phyloP scores from a whole-genome alignment of 257 asterid species.

The Ophiorrhiza pumila region DNA sequence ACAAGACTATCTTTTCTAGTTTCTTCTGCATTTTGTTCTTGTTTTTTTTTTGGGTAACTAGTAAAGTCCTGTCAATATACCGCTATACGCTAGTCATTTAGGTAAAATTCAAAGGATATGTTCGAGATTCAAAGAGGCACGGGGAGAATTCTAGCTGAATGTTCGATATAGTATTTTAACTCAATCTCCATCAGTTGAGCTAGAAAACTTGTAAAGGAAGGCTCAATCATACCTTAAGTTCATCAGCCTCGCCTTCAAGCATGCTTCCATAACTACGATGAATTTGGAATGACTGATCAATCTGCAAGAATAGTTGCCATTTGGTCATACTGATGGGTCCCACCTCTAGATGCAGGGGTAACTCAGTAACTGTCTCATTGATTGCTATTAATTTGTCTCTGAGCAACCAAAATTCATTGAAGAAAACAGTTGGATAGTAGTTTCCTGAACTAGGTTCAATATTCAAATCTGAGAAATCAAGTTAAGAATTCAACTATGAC shows the following conservation, averaged over 20 bases:
- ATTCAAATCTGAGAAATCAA: constrained; percentile 51
- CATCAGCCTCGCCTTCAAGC: constrained; percentile 99
- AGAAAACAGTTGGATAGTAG: constrained; percentile 80
- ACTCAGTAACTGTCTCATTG: constrained; percentile 78
- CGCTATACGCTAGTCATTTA: background rate
- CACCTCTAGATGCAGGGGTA: constrained; percentile 83
- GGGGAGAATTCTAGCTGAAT: background rate
- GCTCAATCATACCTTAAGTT: constrained; percentile 67
- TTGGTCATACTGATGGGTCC: constrained; percentile 97
- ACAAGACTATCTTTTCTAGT: background rate
- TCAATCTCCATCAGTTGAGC: background rate
- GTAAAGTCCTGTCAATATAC: background rate
- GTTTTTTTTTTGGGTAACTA: too few relatives aligned
- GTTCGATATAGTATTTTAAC: background rate
- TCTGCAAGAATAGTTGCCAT: constrained; percentile 94
- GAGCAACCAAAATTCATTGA: constrained; percentile 97
- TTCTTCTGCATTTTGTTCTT: background rate
- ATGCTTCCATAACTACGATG: constrained; percentile 96
- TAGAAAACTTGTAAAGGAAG: background rate
- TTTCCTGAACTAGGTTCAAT: constrained; percentile 71
- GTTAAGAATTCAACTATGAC: constrained; percentile 47
- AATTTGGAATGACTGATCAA: constrained; percentile 94
- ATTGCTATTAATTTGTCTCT: constrained; percentile 66
- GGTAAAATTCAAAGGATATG: background rate
- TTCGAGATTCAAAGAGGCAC: background rate